Percentiles rank a stretch among this genome's conserved stretches.
These are phyloP conservation scores for Malassezia psittaci DNA, from an alignment of 1,284 basidiomycete species.

Conservation along the genomic window DNA sequence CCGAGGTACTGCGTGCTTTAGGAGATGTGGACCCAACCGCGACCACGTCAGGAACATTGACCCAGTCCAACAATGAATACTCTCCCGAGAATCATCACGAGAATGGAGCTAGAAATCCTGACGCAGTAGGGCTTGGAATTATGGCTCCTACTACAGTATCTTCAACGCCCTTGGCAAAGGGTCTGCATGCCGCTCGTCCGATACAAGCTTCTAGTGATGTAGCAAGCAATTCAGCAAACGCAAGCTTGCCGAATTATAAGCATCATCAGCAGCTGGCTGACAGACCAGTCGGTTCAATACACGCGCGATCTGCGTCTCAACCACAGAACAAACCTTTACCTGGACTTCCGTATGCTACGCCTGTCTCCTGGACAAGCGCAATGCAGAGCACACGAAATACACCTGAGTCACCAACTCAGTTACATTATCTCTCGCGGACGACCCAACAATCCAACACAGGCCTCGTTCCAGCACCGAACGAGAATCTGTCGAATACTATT, in stretches of 20 bases:
- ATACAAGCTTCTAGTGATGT: no score
- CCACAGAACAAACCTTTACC: not conserved
- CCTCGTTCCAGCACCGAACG: no score
- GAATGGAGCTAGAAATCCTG: not conserved
- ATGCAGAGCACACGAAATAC: no score
- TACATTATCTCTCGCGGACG: no score
- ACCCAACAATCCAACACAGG: no score
- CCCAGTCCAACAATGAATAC: no score
- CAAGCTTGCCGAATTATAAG: no score
- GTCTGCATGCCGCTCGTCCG: not conserved
- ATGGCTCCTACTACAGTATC: not conserved
- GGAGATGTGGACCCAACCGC: not conserved
- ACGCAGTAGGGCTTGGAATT: not conserved
- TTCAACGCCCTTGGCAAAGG: not conserved
- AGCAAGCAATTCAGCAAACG: no score
- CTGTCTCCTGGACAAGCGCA: not conserved
- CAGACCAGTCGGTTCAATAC: not conserved
- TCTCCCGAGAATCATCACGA: not conserved
- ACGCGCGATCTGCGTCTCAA: not conserved
- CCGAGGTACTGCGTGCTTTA: not conserved
- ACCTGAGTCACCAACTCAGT: no score
- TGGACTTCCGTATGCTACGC: not conserved
- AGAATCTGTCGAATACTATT: no score
- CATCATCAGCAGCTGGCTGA: no score
- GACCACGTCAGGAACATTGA: not conserved